These are phyloP conservation scores for Juncus inflexus DNA, from an alignment of 176 grass and related monocot genomes.

Conservation along the genomic window DNA sequence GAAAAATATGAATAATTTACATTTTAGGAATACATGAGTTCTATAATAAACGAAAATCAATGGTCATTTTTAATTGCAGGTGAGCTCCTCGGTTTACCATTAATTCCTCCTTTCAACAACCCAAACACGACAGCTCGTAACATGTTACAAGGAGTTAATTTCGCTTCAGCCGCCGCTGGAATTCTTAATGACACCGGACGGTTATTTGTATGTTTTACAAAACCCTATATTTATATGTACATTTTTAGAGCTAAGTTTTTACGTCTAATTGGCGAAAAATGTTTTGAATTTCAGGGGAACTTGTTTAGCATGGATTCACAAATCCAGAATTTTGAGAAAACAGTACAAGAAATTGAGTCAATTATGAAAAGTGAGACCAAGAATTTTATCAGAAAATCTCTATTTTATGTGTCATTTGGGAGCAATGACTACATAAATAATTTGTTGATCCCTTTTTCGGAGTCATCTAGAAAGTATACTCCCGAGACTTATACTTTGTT, in stretches of 20 bases:
- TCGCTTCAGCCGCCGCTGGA: slow-evolving; percentile 33
- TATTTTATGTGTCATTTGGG: slow-evolving; percentile 30
- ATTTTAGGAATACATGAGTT: no score
- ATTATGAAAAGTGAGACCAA: slow-evolving; percentile 19
- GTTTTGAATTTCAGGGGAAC: slow-evolving; percentile 22
- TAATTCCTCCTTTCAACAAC: slow-evolving; percentile 34
- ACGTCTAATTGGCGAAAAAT: not conserved
- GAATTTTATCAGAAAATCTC: slow-evolving; percentile 25
- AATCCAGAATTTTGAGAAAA: slow-evolving; percentile 28
- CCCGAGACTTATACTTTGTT: slow-evolving; percentile 12
- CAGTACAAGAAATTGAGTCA: not conserved
- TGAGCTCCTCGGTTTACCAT: slow-evolving; percentile 29
- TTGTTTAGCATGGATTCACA: slow-evolving; percentile 37
- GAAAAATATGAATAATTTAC: no score
- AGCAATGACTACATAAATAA: slow-evolving; percentile 48
- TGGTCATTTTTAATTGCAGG: slow-evolving; percentile 18
- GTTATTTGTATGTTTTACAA: slow-evolving; percentile 19
- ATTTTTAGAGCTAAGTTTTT: not conserved
- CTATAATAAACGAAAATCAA: not conserved
- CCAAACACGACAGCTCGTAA: slow-evolving; percentile 3
- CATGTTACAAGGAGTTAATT: slow-evolving; percentile 36
- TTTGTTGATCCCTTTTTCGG: slow-evolving; percentile 29
- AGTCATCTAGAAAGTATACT: not conserved
- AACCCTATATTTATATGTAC: not conserved
- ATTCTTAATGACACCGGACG: slow-evolving; percentile 36